These are phyloP conservation scores for Aspergillus mulundensis DNA, from an alignment of 495 filamentous ascomycete genomes.

Conservation along the genomic window DNA sequence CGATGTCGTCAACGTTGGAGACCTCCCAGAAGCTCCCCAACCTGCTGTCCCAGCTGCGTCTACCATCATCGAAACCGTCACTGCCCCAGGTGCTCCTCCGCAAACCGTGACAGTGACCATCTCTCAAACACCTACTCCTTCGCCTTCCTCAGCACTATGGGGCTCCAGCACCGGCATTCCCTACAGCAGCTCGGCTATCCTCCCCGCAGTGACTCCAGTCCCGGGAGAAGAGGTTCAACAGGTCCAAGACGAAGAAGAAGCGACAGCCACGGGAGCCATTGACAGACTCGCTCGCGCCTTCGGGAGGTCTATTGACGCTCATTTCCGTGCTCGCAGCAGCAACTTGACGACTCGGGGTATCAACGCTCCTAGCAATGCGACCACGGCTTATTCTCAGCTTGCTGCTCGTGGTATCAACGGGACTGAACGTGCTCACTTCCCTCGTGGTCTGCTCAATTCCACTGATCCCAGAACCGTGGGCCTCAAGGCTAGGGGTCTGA, in stretches of 20 bases:
- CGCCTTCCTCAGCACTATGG: conserved; percentile 12
- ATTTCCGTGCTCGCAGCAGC: background rate
- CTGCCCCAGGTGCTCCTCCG: conserved; percentile 26
- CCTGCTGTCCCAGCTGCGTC: conserved; percentile 10
- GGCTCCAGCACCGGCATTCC: background rate
- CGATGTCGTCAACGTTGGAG: conserved; percentile 47
- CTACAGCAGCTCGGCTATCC: background rate
- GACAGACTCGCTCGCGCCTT: conserved; percentile 8
- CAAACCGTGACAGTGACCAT: conserved; percentile 33
- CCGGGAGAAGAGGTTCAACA: background rate
- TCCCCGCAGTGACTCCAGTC: conserved; percentile 4
- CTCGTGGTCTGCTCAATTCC: conserved; percentile 12
- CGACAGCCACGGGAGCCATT: background rate
- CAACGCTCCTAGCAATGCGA: conserved; percentile 1
- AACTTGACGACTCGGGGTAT: background rate
- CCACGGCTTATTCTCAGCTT: conserved; percentile 1
- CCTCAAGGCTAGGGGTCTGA: conserved; percentile 3
- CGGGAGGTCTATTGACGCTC: conserved; percentile 2
- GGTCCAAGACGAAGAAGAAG: no score
- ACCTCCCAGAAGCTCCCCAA: conserved; percentile 23
- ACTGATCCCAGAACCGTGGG: conserved; percentile 2
- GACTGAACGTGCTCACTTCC: conserved; percentile 6
- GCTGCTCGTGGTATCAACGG: conserved; percentile 8
- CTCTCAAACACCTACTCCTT: conserved; percentile 22
- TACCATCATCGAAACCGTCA: conserved; percentile 37